Conservation (phyloP, 148 eudicot genomes). For the Tetragonia tetragonoides region DNA sequence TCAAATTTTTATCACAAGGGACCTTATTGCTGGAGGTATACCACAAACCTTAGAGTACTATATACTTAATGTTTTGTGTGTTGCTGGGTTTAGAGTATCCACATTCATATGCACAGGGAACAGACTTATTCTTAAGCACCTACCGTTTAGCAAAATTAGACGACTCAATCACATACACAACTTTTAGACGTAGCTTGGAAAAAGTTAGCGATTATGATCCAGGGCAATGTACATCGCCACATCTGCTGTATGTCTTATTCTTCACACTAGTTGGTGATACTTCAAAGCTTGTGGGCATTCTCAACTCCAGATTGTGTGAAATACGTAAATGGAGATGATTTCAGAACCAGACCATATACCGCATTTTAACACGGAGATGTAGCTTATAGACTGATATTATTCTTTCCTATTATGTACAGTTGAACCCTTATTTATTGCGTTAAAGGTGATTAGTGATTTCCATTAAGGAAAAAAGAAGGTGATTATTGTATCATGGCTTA, state of each 20-base stretch:
- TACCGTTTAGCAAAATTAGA: background rate
- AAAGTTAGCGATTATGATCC: background rate
- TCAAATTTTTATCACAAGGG: background rate
- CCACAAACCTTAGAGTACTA: background rate
- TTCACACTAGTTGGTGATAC: background rate
- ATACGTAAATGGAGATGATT: background rate
- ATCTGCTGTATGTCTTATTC: background rate
- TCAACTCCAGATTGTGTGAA: background rate
- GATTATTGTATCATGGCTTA: too few relatives aligned
- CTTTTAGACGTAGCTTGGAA: background rate
- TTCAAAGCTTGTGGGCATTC: background rate
- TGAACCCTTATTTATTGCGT: too few relatives aligned
- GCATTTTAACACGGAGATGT: background rate
- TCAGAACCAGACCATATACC: background rate
- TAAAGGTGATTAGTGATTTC: too few relatives aligned
- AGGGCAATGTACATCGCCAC: background rate
- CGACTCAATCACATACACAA: background rate
- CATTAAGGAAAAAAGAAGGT: too few relatives aligned
- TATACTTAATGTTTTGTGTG: background rate
- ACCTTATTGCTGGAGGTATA: background rate
- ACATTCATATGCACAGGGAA: background rate
- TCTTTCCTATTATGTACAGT: conserved; percentile 3
- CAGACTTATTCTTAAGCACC: background rate
- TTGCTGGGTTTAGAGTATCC: background rate
- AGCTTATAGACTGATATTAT: background rate